Base-by-base conservation (phyloP, 352 stramenopile genomes). In the Globisporangium orthogonon region DNA sequence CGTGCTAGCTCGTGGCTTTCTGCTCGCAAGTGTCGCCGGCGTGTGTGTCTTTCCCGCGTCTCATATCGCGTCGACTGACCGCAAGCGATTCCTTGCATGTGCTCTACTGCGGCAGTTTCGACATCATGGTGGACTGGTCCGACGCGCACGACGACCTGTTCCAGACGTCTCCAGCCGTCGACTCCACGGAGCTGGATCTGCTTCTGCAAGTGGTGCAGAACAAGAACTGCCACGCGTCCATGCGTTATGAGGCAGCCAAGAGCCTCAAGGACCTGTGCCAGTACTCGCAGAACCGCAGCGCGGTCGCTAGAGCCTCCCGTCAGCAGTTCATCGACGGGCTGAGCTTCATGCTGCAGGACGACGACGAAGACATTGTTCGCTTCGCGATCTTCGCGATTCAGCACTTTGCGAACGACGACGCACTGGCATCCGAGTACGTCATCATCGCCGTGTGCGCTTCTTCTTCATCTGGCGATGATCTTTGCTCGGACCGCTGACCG, bases 341-440 rank as follows among this genome's bases (percentile, higher is more conserved):
- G 54, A 67, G 79, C 49, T 73, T 61, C 11, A 88, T 91, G 78
- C 69, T 91, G 40, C 69, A 75, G 45, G 77, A 87, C 58, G 66
- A 83, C 28, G 76, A 88, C 56, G 78, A 91, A 59, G 76, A 91
- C 56, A 83, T 89, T 41, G 67, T 88, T 14, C 81, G 81, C 23
- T 89, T 88, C 52, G 81, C 76, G 39, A 85, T 91, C 56, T 89
- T 73, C 63, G 69, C 67, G 40, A 88, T 91, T 43, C 62, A 89
- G 53, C 86, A 78, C 56, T 89, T 89, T 44, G 74, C 73, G 30
- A 57, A 79, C 51, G 81, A 89, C 59, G 52, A 71, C 30, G 62
- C 66, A 14, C 58, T 75, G 7, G 64, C 76, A 58, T 71, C 78
- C 47, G 58, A 70, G 73, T 86, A 61, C 53, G 74, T 81, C 2